Conservation (phyloP, 2,329 filamentous ascomycete species). For the Pseudohalonectria lignicola region DNA sequence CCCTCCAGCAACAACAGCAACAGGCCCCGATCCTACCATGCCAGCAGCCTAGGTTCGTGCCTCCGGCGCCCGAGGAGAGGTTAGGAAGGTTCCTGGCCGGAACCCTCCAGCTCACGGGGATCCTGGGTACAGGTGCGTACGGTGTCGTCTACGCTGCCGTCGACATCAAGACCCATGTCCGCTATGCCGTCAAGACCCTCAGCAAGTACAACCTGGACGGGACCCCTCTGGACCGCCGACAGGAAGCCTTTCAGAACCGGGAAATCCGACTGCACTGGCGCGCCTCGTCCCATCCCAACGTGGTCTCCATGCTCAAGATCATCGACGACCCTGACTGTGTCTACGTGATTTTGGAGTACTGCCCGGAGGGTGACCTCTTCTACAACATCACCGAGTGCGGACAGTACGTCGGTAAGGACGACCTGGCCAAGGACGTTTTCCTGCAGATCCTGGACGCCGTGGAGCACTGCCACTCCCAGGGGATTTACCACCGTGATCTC, state of each 20-base stretch:
- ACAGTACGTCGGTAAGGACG: slow-evolving; percentile 87
- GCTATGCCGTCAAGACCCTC: slow-evolving; percentile 93
- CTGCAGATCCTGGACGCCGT: slow-evolving; percentile 95
- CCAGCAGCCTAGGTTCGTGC: slow-evolving; percentile 34
- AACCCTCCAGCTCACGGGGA: slow-evolving; percentile 70
- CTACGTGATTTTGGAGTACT: slow-evolving; percentile 94
- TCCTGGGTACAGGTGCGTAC: slow-evolving; percentile 90
- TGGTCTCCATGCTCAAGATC: slow-evolving; percentile 89
- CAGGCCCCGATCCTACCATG: slow-evolving; percentile 18
- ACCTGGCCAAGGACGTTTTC: slow-evolving; percentile 76
- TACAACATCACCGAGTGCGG: slow-evolving; percentile 94
- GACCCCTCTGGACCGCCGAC: slow-evolving; percentile 66
- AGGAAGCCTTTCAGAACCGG: slow-evolving; percentile 80
- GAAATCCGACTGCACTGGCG: slow-evolving; percentile 88
- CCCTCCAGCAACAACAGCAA: slow-evolving; percentile 24
- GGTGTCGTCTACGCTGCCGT: slow-evolving; percentile 88
- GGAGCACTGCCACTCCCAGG: slow-evolving; percentile 82
- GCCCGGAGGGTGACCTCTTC: slow-evolving; percentile 93
- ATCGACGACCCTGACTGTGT: slow-evolving; percentile 87
- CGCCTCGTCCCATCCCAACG: slow-evolving; percentile 82
- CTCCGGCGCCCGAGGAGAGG: slow-evolving; percentile 67
- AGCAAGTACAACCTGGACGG: slow-evolving; percentile 75
- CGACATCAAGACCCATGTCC: slow-evolving; percentile 69
- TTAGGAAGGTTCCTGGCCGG: slow-evolving; percentile 76
- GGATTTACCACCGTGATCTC: slow-evolving; percentile 93